phyloP scores from a whole-genome alignment of 2,329 filamentous ascomycete genomes.

The Monosporascus sp. region DNA sequence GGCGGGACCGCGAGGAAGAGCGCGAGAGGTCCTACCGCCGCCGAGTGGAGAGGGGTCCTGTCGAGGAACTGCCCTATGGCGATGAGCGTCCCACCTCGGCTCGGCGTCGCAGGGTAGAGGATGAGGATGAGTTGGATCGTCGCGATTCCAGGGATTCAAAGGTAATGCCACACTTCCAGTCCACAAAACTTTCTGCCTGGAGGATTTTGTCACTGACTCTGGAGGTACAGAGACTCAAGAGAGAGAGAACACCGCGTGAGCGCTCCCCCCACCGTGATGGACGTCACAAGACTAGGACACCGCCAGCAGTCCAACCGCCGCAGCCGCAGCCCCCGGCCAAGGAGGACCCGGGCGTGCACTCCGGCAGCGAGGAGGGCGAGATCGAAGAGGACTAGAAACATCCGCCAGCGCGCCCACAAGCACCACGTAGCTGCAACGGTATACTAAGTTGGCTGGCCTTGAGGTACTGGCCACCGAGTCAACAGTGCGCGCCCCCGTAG shows the following conservation, averaged over 20 bases:
- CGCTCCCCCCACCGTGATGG: constrained; percentile 55
- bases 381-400: constrained; percentile 72
- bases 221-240: constrained; percentile 47
- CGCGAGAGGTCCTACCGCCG: constrained; percentile 84
- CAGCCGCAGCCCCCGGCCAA: constrained; percentile 21
- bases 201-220: constrained; percentile 21
- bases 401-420: neutral
- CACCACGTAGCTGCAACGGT: neutral
- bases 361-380: constrained; percentile 94
- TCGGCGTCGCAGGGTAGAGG: constrained; percentile 73
- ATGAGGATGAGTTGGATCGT: constrained; percentile 65
- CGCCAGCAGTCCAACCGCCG: constrained; percentile 33
- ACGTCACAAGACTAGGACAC: constrained; percentile 53
- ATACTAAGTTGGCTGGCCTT: neutral
- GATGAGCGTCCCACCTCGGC: constrained; percentile 63
- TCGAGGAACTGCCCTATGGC: constrained; percentile 89
- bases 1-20: constrained; percentile 83
- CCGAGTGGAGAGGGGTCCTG: constrained; percentile 61
- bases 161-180: constrained; percentile 33
- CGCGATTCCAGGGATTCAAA: constrained; percentile 65
- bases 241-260: constrained; percentile 56
- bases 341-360: constrained; percentile 63
- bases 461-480: too few species aligned
- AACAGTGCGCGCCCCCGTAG: too few species aligned
- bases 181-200: neutral